Evolutionary conservation across 192 early-diverging fungal species (phyloP).

Genomic region (Coemansia sp.): DNA sequence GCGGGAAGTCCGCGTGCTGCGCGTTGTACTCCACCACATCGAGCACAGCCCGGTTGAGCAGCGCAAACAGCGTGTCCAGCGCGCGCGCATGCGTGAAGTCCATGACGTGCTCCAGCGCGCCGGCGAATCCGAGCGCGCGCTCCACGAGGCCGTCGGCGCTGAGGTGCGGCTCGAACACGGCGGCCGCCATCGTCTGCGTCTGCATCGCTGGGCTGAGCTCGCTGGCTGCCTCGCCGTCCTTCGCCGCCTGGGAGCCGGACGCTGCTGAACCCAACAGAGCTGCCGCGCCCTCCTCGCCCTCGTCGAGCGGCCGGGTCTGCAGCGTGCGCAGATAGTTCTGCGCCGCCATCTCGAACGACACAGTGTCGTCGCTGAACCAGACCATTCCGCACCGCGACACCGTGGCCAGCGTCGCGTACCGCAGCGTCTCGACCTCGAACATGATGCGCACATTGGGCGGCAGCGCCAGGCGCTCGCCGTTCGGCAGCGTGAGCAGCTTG

Average conservation of each 20-base stretch:
- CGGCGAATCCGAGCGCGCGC: constrained; percentile 68
- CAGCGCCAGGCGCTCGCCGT: constrained; percentile 94
- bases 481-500: constrained; percentile 93
- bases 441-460: constrained; percentile 96
- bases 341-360: constrained; percentile 76
- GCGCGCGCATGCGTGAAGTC: constrained; percentile 89
- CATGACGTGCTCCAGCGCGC: constrained; percentile 92
- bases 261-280: constrained; percentile 47
- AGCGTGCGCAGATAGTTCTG: constrained; percentile 82
- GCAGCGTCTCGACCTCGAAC: constrained; percentile 99
- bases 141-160: constrained; percentile 73
- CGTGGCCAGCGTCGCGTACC: constrained; percentile 96
- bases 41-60: constrained; percentile 84
- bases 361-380: constrained; percentile 95
- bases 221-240: constrained; percentile 7
- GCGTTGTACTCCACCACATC: constrained; percentile 87
- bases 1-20: constrained; percentile 93
- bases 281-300: constrained; percentile 69
- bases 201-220: constrained; percentile 61
- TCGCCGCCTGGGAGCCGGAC: constrained; percentile 16
- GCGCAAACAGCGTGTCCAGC: constrained; percentile 83
- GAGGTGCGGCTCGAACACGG: constrained; percentile 71
- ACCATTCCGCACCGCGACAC: constrained; percentile 99
- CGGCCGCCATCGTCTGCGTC: constrained; percentile 76
- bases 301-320: constrained; percentile 71